Base-by-base conservation (phyloP, 495 filamentous ascomycete species). In the Echria macrotheca region DNA sequence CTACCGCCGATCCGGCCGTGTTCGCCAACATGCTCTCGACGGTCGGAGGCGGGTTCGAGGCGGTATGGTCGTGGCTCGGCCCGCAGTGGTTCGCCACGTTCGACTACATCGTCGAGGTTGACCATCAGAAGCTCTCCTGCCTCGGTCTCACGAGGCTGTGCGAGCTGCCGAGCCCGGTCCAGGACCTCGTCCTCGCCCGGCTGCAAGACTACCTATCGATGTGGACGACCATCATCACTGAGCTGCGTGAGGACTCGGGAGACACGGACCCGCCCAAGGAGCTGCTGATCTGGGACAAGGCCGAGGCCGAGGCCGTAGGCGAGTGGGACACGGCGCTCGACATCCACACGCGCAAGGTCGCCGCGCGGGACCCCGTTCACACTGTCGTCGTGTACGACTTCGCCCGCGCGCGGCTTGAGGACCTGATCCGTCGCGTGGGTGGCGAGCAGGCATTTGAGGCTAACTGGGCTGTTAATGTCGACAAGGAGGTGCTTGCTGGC, bases 81-180 rank as follows among this genome's bases (percentile, higher is more conserved):
- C 71, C 76, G 0, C 89, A 94, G 64, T 98, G 93, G 93, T 95
- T 96, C 68, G 65, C 68, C 28, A 84, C 91, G 56, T 87, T 94
- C 56, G 87, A 93, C 57, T 84, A 79, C 61, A 89, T 94, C 64
- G 82, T 78, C 32, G 81, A 89, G 63, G 71, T 79, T 4, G 80
- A 76, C 25, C 76, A 83, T 33, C 80, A 86, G 66, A 98, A 98
- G 66, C 74, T 96, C 9, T 86, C 84, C 53, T 82, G 78, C 38
- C 76, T 98, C 2, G 91, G 81, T 5, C 75, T 96, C 17, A 95
- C 93, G 7, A 79, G 84, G 28, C 74, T 96, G 21, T 79, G 91
- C 11, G 81, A 87, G 53, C 69, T 85, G 2, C 73, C 75, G 22
- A 71, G 69, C 18, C 75, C 76, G 0, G 62, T 73, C 69, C 76